Base-by-base conservation (phyloP, 2,329 filamentous ascomycete genomes). In the Monilinia fructicola region DNA sequence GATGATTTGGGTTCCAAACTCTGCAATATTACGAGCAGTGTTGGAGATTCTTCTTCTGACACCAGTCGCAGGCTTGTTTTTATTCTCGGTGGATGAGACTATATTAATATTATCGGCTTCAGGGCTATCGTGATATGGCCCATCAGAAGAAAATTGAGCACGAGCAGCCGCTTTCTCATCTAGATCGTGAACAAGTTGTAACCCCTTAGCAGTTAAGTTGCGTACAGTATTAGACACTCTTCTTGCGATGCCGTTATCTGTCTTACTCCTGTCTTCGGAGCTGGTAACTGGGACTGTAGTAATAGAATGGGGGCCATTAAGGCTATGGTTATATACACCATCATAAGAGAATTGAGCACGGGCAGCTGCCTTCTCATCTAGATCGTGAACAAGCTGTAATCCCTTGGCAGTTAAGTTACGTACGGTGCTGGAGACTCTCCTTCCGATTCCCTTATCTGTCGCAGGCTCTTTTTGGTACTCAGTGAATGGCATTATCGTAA, bases 361-460 rank as follows among this genome's bases (percentile, higher is more conserved):
- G 26, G 58, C 21, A 61, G 58, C 58, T 18, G 58, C 44, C 46
- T 61, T 61, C 6, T 50, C 44, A 50, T 61, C 58, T 12, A 61
- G 26, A 38, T 61, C 31, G 46, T 61, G 46, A 48, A 61, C 58
- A 35, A 61, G 23, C 3, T 61, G 58, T 38, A 61, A 16, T 9
- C 58, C 58, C 23, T 26, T 50, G 23, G 48, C 23, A 44, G 60
- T 23, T 23, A 63, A 18, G 35, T 31, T 55, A 31, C 23, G 35
- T 31, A 61, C 50, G 5, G 58, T 50, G 38, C 40, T 50, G 23
- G 58, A 61, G n/a, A 61, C 31, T 38, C 44, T 60, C 3, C 46
- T 52, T 52, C 48, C 48, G 48, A 52, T 14, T 16, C 48, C 26
- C 12, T 12, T 16, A 52, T 52, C 23, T 6, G 14, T 52, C 11